Base-by-base conservation (phyloP, 2,329 filamentous ascomycete genomes). In the Fusarium cyanostomum region DNA sequence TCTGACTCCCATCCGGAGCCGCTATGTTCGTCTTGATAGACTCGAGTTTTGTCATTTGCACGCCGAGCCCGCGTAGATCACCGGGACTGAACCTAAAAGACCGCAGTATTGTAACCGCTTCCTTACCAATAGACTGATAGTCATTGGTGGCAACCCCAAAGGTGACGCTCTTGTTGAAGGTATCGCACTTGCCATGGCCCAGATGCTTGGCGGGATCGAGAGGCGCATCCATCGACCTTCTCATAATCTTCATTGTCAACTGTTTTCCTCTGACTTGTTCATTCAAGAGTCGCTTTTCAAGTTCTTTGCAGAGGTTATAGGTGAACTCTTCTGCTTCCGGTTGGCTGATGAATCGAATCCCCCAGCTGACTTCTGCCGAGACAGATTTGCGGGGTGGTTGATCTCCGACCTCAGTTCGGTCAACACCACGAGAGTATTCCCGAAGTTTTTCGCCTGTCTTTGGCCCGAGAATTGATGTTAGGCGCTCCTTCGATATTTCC, bases 301-400 rank as follows among this genome's bases (percentile, higher is more conserved):
- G 79, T 75, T 99, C 95, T 53, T 89, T 89, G 72, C 92, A 95
- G 0, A 99, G 80, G 65, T 92, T 95, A 60, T 87, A 81, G 27
- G 98, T 84, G 74, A 99, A 99, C 64, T 96, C 92, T 57, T 98
- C 94, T 0, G 93, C 94, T 76, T 99, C 94, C n/a, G 86, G 84
- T 71, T 97, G 92, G 59, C 85, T 96, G 67, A 95, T 87, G 73
- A 99, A 99, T 7, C 95, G 89, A 53, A 99, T 96, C 3, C 96
- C 95, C 95, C 95, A 99, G 70, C 95, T 99, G 62, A 99, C 92
- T 74, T 99, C 95, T 1, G 94, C 94, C 2, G 95, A 98, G 0
- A 99, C 92, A 0, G 94, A 98, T 73, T 98, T 99, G 51, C 95
- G 88, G 13, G 92, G 82, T 0, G 90, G 86, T 71, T 96, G 91